A percentile compares a stretch with the other conserved stretches of the same genome.
phyloP scores from a whole-genome alignment of 805 yeast species.

The Lipomyces japonicus region DNA sequence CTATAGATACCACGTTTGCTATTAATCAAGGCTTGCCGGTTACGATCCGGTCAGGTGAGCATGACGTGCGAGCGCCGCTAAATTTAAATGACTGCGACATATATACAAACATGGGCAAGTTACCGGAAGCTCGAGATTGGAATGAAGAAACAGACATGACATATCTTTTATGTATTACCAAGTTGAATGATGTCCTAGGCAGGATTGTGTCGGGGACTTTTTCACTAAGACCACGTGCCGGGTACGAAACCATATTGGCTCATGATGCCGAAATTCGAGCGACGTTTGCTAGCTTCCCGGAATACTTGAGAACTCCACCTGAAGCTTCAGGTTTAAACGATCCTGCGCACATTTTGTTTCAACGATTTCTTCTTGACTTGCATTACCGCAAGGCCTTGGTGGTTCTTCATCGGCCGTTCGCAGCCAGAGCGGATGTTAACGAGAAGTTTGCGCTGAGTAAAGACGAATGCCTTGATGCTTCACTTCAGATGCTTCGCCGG shows the following conservation, averaged over 20 bases:
- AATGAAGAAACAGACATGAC: constrained; percentile 28
- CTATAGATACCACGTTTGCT: constrained; percentile 32
- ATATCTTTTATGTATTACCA: constrained; percentile 26
- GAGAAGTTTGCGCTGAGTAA: constrained; percentile 19
- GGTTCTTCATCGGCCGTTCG: constrained; percentile 34
- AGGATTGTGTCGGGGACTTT: constrained; percentile 22
- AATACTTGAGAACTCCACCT: constrained; percentile 27
- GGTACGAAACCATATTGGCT: constrained; percentile 27
- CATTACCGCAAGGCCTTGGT: constrained; percentile 33
- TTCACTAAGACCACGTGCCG: constrained; percentile 22
- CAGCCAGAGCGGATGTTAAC: constrained; percentile 19
- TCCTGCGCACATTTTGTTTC: constrained; percentile 33
- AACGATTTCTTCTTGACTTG: constrained; percentile 34
- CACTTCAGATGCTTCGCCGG: constrained; percentile 23
- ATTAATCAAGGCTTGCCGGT: constrained; percentile 36
- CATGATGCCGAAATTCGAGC: constrained; percentile 32
- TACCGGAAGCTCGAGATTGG: constrained; percentile 24
- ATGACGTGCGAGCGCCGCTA: constrained; percentile 33
- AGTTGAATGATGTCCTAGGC: constrained; percentile 18
- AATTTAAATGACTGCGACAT: constrained; percentile 33
- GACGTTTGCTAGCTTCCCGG: constrained; percentile 31
- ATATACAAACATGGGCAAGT: constrained; percentile 20
- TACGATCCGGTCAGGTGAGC: constrained; percentile 31
- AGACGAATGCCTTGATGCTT: constrained; percentile 27
- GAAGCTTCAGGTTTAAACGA: constrained; percentile 26